Evolutionary conservation across 805 yeast species (phyloP).

Genomic region (Yarrowia sp.): DNA sequence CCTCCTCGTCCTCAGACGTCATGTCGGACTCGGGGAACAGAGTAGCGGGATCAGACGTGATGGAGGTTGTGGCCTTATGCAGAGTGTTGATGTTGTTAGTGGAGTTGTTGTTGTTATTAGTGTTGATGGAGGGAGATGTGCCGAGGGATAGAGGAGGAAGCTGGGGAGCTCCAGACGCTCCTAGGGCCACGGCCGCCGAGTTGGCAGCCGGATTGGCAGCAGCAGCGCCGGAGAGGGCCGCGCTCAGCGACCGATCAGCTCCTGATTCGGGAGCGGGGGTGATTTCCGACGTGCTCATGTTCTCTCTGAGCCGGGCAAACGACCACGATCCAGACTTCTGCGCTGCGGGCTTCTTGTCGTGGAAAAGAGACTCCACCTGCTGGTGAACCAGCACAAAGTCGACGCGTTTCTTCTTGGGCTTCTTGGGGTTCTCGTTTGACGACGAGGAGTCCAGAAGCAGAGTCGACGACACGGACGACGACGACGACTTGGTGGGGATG

Average conservation of each 20-base stretch:
- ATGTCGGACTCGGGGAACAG: conserved; percentile 35
- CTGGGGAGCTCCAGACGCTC: not conserved
- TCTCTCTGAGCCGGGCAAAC: conserved; percentile 24
- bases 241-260: conserved; percentile 10
- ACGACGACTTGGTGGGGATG: conserved; percentile 36
- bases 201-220: too few relatives aligned
- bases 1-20: conserved; percentile 44
- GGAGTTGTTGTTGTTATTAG: conserved; percentile 26
- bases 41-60: conserved; percentile 30
- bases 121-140: conserved; percentile 1
- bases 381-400: conserved; percentile 32
- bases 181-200: not conserved
- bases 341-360: conserved; percentile 8
- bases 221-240: not conserved
- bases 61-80: conserved; percentile 37
- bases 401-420: conserved; percentile 34
- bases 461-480: conserved; percentile 34
- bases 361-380: conserved; percentile 37
- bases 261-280: conserved; percentile 33
- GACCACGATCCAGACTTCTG: conserved; percentile 7
- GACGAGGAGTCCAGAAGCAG: conserved; percentile 36
- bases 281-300: conserved; percentile 33
- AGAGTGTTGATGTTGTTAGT: conserved; percentile 29
- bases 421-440: conserved; percentile 28
- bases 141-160: conserved; percentile 12